Conservation (phyloP, 306 rosid species). For the Geum urbanum region DNA sequence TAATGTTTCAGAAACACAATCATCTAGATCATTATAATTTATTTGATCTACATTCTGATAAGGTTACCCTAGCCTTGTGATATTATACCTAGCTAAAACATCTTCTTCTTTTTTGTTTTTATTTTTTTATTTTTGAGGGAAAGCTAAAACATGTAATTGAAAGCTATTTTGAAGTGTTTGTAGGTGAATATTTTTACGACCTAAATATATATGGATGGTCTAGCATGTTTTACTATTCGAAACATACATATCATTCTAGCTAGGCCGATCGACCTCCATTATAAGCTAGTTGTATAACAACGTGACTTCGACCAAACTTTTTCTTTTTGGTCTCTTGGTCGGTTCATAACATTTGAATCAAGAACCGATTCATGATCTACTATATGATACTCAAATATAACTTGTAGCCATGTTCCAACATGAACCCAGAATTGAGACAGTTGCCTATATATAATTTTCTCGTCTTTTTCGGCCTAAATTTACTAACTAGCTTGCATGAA, state of each 20-base stretch:
- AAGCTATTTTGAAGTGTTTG: too few species aligned
- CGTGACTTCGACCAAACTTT: neutral
- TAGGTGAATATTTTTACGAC: too few species aligned
- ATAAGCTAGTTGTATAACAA: neutral
- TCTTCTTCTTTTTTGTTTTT: too few species aligned
- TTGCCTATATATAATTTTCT: neutral
- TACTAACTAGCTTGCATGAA: constrained; percentile 17
- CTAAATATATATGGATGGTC: too few species aligned
- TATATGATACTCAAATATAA: constrained; percentile 1
- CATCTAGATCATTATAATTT: too few species aligned
- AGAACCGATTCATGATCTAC: constrained; percentile 13
- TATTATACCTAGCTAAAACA: too few species aligned
- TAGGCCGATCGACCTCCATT: too few species aligned
- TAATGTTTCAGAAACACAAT: too few species aligned
- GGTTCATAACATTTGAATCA: neutral
- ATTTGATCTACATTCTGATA: too few species aligned
- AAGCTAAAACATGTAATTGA: too few species aligned
- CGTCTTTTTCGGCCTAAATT: neutral
- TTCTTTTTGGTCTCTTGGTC: constrained; percentile 10
- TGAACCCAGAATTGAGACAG: constrained; percentile 18
- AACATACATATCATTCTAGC: neutral
- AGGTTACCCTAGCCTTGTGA: too few species aligned
- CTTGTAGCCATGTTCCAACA: constrained; percentile 18
- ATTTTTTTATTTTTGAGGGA: too few species aligned
- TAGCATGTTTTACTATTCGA: neutral